Base-by-base conservation (phyloP, 352 stramenopile genomes). In the Phytopythium boreale region DNA sequence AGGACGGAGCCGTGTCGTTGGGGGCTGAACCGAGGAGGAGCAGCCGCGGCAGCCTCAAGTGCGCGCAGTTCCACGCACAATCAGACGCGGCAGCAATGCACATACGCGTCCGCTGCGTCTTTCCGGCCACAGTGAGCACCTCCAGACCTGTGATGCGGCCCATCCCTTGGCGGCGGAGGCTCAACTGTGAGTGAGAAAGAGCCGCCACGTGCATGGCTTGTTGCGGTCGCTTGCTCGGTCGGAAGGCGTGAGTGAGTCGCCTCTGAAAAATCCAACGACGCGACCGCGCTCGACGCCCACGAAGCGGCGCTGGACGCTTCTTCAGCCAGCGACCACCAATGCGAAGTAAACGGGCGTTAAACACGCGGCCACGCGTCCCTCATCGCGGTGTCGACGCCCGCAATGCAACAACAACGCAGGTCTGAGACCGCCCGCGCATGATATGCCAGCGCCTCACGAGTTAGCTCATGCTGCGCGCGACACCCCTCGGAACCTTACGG, bases 121-220 rank as follows among this genome's bases (percentile, higher is more conserved):
- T 39, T 50, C 43, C 8, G 43, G 10, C 20, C 43, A 50, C 19
- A n/a, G 43, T 50, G 43, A 26, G 27, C 51, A n/a, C 22, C 27
- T 39, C 29, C 29, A 34, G 17, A n/a, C n/a, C 51, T 43, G 17
- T 57, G 29, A 43, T 15, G 51, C 5, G 2, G 11, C 10, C 27
- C 51, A 24, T 39, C 29, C 9, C 27, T 12, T 8, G 51, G 51
- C 19, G 34, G n/a, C n/a, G n/a, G n/a, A n/a, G n/a, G 6, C 51
- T 57, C 51, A 57, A 57, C 51, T 41, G n/a, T 27, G 29, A 57
- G 51, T 20, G 43, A 50, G 43, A 50, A 50, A 50, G 43, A 50
- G 43, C 26, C 43, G 43, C 4, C 29, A 34, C n/a, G n/a, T n/a
- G 41, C 15, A 24, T 7, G 4, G 29, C 29, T 34, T 7, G 11